Conservation (phyloP, 139 green algal species). For the Microglena sp. region DNA sequence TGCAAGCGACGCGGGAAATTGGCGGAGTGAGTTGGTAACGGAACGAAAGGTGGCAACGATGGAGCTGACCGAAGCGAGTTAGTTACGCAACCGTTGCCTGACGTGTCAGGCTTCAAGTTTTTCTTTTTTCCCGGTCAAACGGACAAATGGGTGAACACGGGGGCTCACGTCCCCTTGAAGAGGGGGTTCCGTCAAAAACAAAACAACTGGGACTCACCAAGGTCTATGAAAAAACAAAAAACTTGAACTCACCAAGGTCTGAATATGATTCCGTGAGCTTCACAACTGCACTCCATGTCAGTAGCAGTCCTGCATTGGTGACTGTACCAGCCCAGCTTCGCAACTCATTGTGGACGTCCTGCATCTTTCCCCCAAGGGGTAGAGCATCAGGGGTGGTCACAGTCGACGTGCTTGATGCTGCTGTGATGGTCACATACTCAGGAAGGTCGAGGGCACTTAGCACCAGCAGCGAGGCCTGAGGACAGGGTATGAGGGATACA, state of each 20-base stretch:
- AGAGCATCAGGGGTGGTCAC: slow-evolving; percentile 8
- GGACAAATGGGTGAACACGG: no score
- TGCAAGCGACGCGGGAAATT: no score
- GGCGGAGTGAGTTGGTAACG: no score
- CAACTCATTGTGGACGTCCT: slow-evolving; percentile 25
- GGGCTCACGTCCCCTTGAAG: no score
- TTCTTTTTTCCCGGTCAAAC: no score
- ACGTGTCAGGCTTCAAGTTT: no score
- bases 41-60: no score
- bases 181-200: no score
- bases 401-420: no score
- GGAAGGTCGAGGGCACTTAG: slow-evolving; percentile 36
- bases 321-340: slow-evolving; percentile 9
- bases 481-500: no score
- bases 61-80: no score
- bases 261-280: neutral
- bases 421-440: slow-evolving; percentile 12
- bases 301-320: slow-evolving; percentile 17
- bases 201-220: neutral
- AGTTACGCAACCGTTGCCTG: no score
- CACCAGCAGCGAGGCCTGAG: slow-evolving; percentile 35
- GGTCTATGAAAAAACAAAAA: neutral
- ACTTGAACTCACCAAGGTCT: slow-evolving; percentile 1
- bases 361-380: slow-evolving; percentile 26
- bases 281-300: slow-evolving; percentile 18